Percentiles rank a stretch among this genome's conserved stretches.
Conservation (phyloP, 2,329 filamentous ascomycete genomes). For the Anthostomella pinea region DNA sequence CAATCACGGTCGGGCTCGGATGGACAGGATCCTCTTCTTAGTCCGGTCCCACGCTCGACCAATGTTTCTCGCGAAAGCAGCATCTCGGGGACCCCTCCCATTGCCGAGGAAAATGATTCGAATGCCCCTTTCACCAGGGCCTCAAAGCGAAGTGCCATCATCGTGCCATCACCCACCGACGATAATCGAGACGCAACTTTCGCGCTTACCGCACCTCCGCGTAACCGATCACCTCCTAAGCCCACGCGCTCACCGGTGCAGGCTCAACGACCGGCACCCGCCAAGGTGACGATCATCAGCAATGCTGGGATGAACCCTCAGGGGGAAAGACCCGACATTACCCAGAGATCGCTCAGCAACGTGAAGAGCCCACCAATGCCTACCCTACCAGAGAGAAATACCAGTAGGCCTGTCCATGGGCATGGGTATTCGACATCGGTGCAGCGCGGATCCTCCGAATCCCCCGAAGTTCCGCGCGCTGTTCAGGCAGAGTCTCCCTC, state of each 20-base stretch:
- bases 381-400: slow-evolving; percentile 30
- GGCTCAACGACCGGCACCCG: slow-evolving; percentile 15
- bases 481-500: slow-evolving; percentile 50
- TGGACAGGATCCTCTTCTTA: slow-evolving; percentile 36
- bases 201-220: slow-evolving; percentile 14
- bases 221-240: slow-evolving; percentile 20
- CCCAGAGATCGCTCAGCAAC: slow-evolving; percentile 18
- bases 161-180: slow-evolving; percentile 12
- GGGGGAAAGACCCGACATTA: slow-evolving; percentile 23
- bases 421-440: slow-evolving; percentile 17
- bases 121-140: slow-evolving; percentile 6
- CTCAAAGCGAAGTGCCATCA: slow-evolving; percentile 16
- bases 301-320: slow-evolving; percentile 8
- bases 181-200: slow-evolving; percentile 11
- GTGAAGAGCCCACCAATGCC: slow-evolving; percentile 27
- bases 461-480: slow-evolving; percentile 32
- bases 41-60: slow-evolving; percentile 31
- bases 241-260: slow-evolving; percentile 5
- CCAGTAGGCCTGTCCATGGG: slow-evolving; percentile 21
- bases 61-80: slow-evolving; percentile 41
- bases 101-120: slow-evolving; percentile 38
- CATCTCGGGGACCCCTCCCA: slow-evolving; percentile 37
- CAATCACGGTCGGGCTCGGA: slow-evolving; percentile 51
- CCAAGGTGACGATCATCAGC: slow-evolving; percentile 22
- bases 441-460: slow-evolving; percentile 26